Base-by-base conservation (phyloP, 2,329 filamentous ascomycete species). In the Xylaria sp. region DNA sequence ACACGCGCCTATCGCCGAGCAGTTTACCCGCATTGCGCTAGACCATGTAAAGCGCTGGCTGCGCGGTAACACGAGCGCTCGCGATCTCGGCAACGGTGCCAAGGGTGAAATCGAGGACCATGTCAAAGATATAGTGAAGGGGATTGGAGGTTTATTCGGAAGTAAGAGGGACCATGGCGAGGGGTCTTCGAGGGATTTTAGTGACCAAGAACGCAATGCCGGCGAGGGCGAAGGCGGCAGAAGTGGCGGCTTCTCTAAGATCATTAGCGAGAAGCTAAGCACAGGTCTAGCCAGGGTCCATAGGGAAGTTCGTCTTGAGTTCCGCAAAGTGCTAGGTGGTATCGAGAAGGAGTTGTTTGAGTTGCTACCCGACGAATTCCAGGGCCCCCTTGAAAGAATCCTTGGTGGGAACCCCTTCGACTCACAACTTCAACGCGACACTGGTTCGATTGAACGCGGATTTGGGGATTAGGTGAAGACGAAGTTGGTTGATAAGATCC, bases 271-370 rank as follows among this genome's bases (percentile, higher is more conserved):
- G 61, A 84, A 84, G 73, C 75, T 84, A 21, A 84, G 81, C 69
- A 83, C 81, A 0, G 82, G 82, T 5, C 77, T 84, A 0, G 82
- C 79, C 16, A 78, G 75, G 61, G 82, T 84, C 5, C 82, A 84
- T 73, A 72, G 82, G 18, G 82, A 83, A 42, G 82, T 84, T 2
- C 80, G 82, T 13, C 77, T 84, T 10, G 82, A 84, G 70, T 84
- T 84, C 76, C 82, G 82, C 71, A 82, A 77, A 69, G 71, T 83
- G 1, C 77, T 84, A 0, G 82, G 82, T 48, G 76, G 67, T 3
- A 84, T 84, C 35, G 82, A 84, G 75, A 83, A 83, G 75, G 74
- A 82, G 69, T 78, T 84, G 0, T 84, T 84, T 37, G 82, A 84
- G 73, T 70, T 82, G 13, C 78, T 84, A 0, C 82, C 82, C 0